Base-by-base conservation (phyloP, 805 yeast species). In the Barnettozyma pratensis region DNA sequence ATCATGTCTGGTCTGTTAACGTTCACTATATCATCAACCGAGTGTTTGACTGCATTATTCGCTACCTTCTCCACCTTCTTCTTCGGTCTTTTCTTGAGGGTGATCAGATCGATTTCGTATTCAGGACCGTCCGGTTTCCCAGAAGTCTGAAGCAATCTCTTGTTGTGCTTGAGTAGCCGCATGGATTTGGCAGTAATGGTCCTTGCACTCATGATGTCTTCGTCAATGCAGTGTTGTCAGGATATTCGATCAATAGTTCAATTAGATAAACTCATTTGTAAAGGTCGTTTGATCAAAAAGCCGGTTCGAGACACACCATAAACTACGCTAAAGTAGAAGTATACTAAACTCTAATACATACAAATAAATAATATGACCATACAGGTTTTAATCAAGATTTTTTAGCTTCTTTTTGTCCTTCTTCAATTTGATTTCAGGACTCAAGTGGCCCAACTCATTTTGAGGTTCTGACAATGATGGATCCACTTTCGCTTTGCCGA, bases 101-200 rank as follows among this genome's bases (percentile, higher is more conserved):
- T 45, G 39, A 54, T 50, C 35, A 56, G 37, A 19, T 53, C 54
- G 12, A 54, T 45, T 32, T 54, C 54, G 26, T 46, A 50, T 10
- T 51, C 49, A 8, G 45, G 53, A 11, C 47, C 45, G 12, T 46
- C 30, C 8, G 19, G 9, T 4, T 26, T 30, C 11, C 31, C n/a
- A 6, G 41, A 4, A 4, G 44, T 45, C 36, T 46, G 44, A 27
- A 45, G 12, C n/a, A 26, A 25, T 30, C 42, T 31, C 25, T 26
- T 32, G 37, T 14, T 14, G 7, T 19, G 37, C 27, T n/a, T 28
- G 4, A 31, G 34, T 8, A 31, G 34, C 34, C 11, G 34, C 8
- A 31, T 11, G 11, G 34, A 31, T 8, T 31, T 31, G 34, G 11
- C 11, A 31, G 11, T 8, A 31, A 11, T 31, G 34, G 11, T 11